Percentiles rank a stretch among this genome's conserved stretches.
Conservation (phyloP, 106 monocot species). For the Platanthera zijinensis region DNA sequence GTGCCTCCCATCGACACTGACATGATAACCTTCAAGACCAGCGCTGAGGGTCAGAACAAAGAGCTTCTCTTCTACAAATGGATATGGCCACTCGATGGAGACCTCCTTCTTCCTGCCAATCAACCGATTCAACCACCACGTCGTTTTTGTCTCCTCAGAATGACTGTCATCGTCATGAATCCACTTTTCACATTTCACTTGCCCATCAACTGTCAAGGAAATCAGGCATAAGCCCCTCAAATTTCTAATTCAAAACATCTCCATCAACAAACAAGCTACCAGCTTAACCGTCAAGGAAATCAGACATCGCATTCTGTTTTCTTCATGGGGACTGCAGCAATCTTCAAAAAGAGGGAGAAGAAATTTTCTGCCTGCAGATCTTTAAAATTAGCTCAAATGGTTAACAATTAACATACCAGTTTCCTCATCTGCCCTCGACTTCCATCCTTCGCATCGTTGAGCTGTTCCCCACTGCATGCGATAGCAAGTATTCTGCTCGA, state of each 20-base stretch:
- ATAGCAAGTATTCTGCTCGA: slow-evolving; percentile 97
- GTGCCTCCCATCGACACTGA: slow-evolving; percentile 92
- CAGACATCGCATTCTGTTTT: neutral
- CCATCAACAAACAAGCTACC: neutral
- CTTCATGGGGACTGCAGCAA: neutral
- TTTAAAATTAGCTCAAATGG: neutral
- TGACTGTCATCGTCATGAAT: slow-evolving; percentile 64
- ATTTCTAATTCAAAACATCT: neutral
- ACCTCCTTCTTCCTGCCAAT: slow-evolving; percentile 89
- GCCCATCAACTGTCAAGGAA: slow-evolving; percentile 59
- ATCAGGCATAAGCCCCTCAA: neutral
- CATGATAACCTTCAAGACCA: slow-evolving; percentile 93
- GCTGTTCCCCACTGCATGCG: slow-evolving; percentile 88
- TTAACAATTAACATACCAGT: slow-evolving; percentile 40
- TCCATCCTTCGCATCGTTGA: slow-evolving; percentile 78
- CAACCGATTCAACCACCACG: slow-evolving; percentile 84
- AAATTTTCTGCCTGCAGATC: neutral
- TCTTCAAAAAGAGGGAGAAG: neutral
- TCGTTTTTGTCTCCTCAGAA: slow-evolving; percentile 73
- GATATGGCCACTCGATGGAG: slow-evolving; percentile 86
- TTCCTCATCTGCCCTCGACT: slow-evolving; percentile 80
- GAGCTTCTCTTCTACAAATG: slow-evolving; percentile 75
- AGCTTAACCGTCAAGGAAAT: no score
- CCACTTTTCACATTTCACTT: slow-evolving; percentile 92
- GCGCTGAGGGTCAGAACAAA: slow-evolving; percentile 91